Evolutionary conservation across 169 alveolate species (phyloP).

Genomic region (Plasmodium knowlesi): DNA sequence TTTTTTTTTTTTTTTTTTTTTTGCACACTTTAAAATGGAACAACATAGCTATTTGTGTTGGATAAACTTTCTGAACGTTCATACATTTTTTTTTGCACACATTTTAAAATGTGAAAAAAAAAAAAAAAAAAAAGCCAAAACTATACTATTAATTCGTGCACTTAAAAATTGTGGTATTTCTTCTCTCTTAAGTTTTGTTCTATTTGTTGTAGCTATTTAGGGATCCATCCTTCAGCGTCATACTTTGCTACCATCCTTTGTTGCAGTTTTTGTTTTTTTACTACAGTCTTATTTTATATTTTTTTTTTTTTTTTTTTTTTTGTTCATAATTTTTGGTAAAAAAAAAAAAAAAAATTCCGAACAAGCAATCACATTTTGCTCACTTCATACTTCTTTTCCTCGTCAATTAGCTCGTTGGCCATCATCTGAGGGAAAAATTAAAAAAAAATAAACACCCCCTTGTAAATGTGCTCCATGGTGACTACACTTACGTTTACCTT

Average conservation of each 20-base stretch:
- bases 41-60: slow-evolving; percentile 4
- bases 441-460: slow-evolving; percentile 13
- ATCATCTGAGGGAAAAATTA: slow-evolving; percentile 40
- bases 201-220: slow-evolving; percentile 4
- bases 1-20: slow-evolving; percentile 35
- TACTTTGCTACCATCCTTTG: slow-evolving; percentile 1
- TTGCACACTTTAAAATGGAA: slow-evolving; percentile 2
- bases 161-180: neutral
- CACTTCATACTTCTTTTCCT: slow-evolving; percentile 45
- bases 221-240: neutral
- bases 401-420: slow-evolving; percentile 72
- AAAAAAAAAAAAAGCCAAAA: slow-evolving; percentile 20
- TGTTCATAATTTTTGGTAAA: slow-evolving; percentile 37
- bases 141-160: neutral
- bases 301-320: slow-evolving; percentile 35
- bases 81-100: slow-evolving; percentile 24
- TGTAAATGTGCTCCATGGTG: neutral
- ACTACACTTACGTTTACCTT: neutral
- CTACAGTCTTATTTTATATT: neutral
- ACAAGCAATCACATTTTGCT: slow-evolving; percentile 36
- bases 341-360: slow-evolving; percentile 56
- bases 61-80: slow-evolving; percentile 46
- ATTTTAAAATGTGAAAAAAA: slow-evolving; percentile 29
- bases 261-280: neutral
- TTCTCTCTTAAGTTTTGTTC: neutral